Evolutionary conservation across 495 filamentous ascomycete species (phyloP).

Genomic region (Hypomontagnella submonticulosa): DNA sequence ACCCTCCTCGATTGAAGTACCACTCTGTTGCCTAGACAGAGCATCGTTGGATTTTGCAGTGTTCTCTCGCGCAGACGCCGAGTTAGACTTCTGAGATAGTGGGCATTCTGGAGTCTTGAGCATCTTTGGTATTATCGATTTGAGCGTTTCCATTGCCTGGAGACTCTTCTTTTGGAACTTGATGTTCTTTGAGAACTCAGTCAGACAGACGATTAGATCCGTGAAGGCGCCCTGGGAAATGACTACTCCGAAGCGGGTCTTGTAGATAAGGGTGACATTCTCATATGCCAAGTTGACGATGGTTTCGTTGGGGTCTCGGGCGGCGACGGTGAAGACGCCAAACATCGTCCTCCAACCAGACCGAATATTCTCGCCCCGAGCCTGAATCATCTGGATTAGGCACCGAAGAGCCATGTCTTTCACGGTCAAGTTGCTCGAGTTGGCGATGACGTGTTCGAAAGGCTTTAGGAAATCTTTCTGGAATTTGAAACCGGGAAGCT

Average conservation of each 20-base stretch:
- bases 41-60: conserved; percentile 48
- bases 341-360: conserved; percentile 99
- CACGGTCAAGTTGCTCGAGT: conserved; percentile 86
- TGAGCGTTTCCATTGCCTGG: conserved; percentile 94
- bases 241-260: conserved; percentile 93
- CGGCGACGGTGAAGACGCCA: conserved; percentile 96
- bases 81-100: conserved; percentile 68
- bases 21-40: conserved; percentile 54
- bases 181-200: conserved; percentile 97
- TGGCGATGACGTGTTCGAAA: conserved; percentile 96
- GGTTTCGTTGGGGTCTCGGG: conserved; percentile 89
- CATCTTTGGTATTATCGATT: conserved; percentile 92
- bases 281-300: conserved; percentile 98
- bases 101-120: conserved; percentile 95
- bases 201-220: conserved; percentile 94
- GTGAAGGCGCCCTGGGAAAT: conserved; percentile 97
- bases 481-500: conserved; percentile 98
- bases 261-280: conserved; percentile 97
- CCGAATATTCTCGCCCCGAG: conserved; percentile 92
- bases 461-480: conserved; percentile 99
- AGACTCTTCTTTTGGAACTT: conserved; percentile 98
- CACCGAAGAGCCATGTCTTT: conserved; percentile 99
- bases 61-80: conserved; percentile 46
- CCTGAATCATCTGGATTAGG: conserved; percentile 98
- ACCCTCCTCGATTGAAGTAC: conserved; percentile 88